Evolutionary conservation across 345 rosid species (phyloP).

Genomic region (Rhodomyrtus tomentosa): DNA sequence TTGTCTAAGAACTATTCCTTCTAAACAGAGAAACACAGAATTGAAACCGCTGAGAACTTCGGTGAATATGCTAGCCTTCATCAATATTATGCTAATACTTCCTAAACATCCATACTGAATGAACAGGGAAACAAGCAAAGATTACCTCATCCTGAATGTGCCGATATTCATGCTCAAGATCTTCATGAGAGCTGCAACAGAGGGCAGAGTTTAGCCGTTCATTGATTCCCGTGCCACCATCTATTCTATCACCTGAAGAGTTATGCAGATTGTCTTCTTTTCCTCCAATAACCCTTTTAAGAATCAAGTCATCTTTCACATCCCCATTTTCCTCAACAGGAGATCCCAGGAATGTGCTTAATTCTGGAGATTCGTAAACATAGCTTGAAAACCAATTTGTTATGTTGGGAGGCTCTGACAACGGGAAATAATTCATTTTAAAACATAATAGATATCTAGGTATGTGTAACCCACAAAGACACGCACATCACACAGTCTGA

Average conservation of each 20-base stretch:
- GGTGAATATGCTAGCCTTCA: background rate
- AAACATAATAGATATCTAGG: background rate
- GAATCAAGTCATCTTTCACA: conserved; percentile 4
- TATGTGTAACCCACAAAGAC: background rate
- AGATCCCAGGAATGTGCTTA: conserved; percentile 21
- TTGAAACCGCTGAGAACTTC: background rate
- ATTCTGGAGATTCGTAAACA: conserved; percentile 40
- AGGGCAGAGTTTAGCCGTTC: background rate
- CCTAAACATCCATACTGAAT: background rate
- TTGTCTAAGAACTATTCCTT: background rate
- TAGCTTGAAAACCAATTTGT: conserved; percentile 58
- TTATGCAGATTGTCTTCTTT: background rate
- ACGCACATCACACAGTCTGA: background rate
- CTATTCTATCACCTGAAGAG: background rate
- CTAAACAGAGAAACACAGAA: background rate
- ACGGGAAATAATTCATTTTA: background rate
- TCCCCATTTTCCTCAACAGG: conserved; percentile 13
- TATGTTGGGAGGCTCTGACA: conserved; percentile 51
- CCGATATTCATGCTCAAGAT: background rate
- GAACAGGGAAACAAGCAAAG: background rate
- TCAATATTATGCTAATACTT: background rate
- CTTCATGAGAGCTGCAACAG: background rate
- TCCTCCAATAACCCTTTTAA: background rate
- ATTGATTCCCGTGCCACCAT: background rate
- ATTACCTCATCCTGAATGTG: background rate